Percentiles rank a stretch among this genome's conserved stretches.
Evolutionary conservation across 441 rosid species (phyloP).

Genomic region (Populus hybrid): DNA sequence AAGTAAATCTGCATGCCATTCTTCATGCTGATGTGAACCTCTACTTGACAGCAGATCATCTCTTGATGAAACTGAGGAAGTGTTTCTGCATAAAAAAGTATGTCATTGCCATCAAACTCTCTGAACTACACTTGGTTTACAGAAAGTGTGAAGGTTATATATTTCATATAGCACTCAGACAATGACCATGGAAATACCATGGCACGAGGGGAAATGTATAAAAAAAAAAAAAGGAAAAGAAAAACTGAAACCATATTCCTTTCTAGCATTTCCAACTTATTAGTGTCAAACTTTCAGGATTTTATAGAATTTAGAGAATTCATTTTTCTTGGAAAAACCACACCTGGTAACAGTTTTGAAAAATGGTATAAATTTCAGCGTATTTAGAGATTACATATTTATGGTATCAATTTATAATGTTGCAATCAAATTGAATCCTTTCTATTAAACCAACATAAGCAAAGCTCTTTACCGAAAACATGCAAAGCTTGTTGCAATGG

Average conservation of each 20-base stretch:
- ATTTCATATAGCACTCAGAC: background rate
- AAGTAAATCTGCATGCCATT: constrained; percentile 83
- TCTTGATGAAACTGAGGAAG: constrained; percentile 67
- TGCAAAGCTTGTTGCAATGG: background rate
- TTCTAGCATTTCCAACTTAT: background rate
- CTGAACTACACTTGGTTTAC: constrained; percentile 7
- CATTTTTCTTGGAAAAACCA: background rate
- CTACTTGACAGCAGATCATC: constrained; percentile 59
- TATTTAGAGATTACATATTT: background rate
- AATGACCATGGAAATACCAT: constrained; percentile 11
- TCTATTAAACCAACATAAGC: background rate
- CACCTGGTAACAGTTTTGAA: background rate
- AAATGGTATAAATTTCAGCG: background rate
- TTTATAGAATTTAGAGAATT: background rate
- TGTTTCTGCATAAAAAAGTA: constrained; percentile 47
- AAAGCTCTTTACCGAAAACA: background rate
- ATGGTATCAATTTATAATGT: background rate
- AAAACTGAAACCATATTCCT: background rate
- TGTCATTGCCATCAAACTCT: constrained; percentile 20
- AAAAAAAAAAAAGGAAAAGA: background rate
- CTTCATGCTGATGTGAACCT: constrained; percentile 51
- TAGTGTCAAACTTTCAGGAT: background rate
- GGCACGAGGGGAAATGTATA: background rate
- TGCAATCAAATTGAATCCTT: background rate
- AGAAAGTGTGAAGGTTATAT: constrained; percentile 9